These are phyloP conservation scores for Fraxinus ornus DNA, from an alignment of 305 asterid genomes.

Conservation along the genomic window DNA sequence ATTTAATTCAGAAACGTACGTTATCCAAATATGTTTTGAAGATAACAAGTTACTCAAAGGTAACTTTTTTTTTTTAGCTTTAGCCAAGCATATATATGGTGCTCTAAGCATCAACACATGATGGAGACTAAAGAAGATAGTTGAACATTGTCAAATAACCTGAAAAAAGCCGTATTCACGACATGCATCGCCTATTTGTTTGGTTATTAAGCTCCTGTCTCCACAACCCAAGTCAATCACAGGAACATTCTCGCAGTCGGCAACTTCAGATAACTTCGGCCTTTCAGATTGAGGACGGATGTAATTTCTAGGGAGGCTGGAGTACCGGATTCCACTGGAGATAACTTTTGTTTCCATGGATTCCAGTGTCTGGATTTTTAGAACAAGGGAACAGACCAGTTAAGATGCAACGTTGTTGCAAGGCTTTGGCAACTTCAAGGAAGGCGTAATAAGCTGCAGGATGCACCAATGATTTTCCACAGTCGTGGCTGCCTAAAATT, in stretches of 20 bases:
- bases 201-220: constrained; percentile 35
- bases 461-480: neutral
- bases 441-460: neutral
- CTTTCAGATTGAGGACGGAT: constrained; percentile 76
- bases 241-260: constrained; percentile 51
- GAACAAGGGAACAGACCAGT: neutral
- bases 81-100: neutral
- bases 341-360: constrained; percentile 65
- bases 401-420: constrained; percentile 2
- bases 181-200: constrained; percentile 70
- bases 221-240: constrained; percentile 53
- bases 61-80: neutral
- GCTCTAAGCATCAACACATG: neutral
- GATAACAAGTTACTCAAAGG: neutral
- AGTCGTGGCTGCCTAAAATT: neutral
- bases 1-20: neutral
- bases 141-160: constrained; percentile 36
- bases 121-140: neutral
- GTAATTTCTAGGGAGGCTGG: constrained; percentile 58
- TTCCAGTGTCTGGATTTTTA: neutral
- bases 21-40: neutral
- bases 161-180: constrained; percentile 69
- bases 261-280: constrained; percentile 56
- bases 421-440: constrained; percentile 12
- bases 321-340: constrained; percentile 51